Percentiles rank a stretch among this genome's conserved stretches.
phyloP scores from a whole-genome alignment of 192 early-diverging fungal species.

The Coemansia sp. region DNA sequence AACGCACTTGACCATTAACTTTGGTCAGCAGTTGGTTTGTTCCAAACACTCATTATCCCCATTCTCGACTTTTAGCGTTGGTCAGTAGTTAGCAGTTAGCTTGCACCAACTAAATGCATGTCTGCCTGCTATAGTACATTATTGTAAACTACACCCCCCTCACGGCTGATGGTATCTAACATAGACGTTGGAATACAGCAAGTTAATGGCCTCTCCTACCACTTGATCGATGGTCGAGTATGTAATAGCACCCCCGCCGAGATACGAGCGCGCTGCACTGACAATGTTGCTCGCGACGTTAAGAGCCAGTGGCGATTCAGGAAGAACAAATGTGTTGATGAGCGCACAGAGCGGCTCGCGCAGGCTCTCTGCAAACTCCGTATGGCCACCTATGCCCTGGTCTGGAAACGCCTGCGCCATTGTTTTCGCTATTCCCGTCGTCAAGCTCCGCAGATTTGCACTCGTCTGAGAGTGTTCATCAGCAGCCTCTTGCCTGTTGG shows the following conservation, averaged over 20 bases:
- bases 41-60: too few species aligned
- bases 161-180: conserved; percentile 8
- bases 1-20: too few species aligned
- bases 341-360: conserved; percentile 26
- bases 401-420: conserved; percentile 27
- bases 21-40: too few species aligned
- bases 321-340: conserved; percentile 37
- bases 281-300: conserved; percentile 22
- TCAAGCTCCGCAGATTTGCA: conserved; percentile 15
- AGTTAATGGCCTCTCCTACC: conserved; percentile 24
- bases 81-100: too few species aligned
- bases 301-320: conserved; percentile 30
- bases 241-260: conserved; percentile 17
- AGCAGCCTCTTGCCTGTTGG: neutral
- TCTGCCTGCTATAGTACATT: neutral
- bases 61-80: too few species aligned
- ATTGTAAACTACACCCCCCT: neutral
- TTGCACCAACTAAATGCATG: too few species aligned
- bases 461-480: neutral
- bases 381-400: conserved; percentile 7
- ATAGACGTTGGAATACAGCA: conserved; percentile 41
- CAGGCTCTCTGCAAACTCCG: conserved; percentile 23
- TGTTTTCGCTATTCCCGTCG: conserved; percentile 28
- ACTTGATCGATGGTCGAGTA: conserved; percentile 27
- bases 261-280: conserved; percentile 10